Evolutionary conservation across 768 basidiomycete species (phyloP), one percentile per base, ranked within the genome.

Genomic region (Ramaria sp.): DNA sequence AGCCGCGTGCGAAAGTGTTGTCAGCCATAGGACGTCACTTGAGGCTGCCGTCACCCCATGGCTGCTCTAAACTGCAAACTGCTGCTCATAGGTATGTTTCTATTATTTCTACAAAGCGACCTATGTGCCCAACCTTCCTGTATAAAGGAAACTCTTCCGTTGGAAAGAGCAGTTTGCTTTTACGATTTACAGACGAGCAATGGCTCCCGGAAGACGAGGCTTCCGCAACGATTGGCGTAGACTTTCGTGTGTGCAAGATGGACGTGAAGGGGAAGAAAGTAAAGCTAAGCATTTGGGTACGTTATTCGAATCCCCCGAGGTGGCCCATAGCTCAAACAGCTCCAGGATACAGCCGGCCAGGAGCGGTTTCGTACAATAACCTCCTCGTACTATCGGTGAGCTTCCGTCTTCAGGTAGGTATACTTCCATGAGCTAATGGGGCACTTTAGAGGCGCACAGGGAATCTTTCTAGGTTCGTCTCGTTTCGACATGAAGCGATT

Each of bases 341-440:
- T 42, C n/a, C 61, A 93, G 91, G 91, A 96, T 62, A 95, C 92
- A 0, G 91, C 93, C 48, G 95, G 96, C 0, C 95, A 98, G 67
- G 96, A 99, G 69, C 82, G 95, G 5, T 99, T 97, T 65, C 77
- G 92, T 44, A 96, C 94, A 3, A 85, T 99, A 61, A 98, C 96
- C 4, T 86, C 86, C 2, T 90, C 88, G 8, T 99, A 98, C 63
- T 99, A 98, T 64, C 79, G 96, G 47, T 73, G 73, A 16, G 72
- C 28, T 73, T 1, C 72, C n/a, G 9, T 75, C 52, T 73, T 73
- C 9, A 72, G 70, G 72, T 72, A 13, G 39, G 69, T 63, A 16
- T 24, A 5, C 7, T 41, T 32, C 9, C 22, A 2, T 41, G 18
- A 50, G 39, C 38, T 49, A 34, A 10, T 39, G 0, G 30, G 3